Conservation (phyloP, 257 asterid genomes). For the Prunella vulgaris region DNA sequence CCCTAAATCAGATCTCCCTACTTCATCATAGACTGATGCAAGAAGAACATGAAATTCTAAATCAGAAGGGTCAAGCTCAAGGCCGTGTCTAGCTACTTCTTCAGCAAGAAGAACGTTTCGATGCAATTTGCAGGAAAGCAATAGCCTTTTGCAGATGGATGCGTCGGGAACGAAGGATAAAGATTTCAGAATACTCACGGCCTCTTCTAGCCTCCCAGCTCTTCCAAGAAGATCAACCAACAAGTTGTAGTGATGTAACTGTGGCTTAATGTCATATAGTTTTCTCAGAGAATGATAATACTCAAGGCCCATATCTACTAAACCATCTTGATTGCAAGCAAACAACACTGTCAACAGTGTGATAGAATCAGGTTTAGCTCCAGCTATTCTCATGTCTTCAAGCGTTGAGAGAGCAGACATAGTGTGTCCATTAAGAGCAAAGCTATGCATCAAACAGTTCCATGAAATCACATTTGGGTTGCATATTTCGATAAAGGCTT, state of each 20-base stretch:
- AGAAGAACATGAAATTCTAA: slow-evolving; percentile 24
- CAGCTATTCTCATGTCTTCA: slow-evolving; percentile 32
- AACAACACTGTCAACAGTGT: slow-evolving; percentile 26
- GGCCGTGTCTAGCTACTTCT: slow-evolving; percentile 25
- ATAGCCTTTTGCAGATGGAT: slow-evolving; percentile 19
- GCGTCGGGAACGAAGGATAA: slow-evolving; percentile 19
- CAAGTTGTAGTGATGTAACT: slow-evolving; percentile 23
- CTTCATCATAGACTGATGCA: slow-evolving; percentile 26
- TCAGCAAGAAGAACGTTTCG: slow-evolving; percentile 29
- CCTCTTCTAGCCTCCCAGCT: slow-evolving; percentile 33
- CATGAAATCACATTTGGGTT: slow-evolving; percentile 27
- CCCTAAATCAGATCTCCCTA: slow-evolving; percentile 24
- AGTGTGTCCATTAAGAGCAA: slow-evolving; percentile 15
- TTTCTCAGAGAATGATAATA: slow-evolving; percentile 23
- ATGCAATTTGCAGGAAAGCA: slow-evolving; percentile 30
- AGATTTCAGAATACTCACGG: slow-evolving; percentile 15
- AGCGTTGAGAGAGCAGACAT: slow-evolving; percentile 21
- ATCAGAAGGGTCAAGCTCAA: slow-evolving; percentile 25
- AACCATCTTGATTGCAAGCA: slow-evolving; percentile 25
- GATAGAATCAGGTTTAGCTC: slow-evolving; percentile 21
- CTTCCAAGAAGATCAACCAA: slow-evolving; percentile 34
- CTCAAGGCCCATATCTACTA: slow-evolving; percentile 32
- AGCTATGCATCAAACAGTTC: slow-evolving; percentile 30
- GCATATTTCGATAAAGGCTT: slow-evolving; percentile 23
- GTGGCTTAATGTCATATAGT: slow-evolving; percentile 23